Percentiles rank a stretch among this genome's conserved stretches.
phyloP scores from a whole-genome alignment of 2,329 filamentous ascomycete species.

The Diaporthe helianthi region DNA sequence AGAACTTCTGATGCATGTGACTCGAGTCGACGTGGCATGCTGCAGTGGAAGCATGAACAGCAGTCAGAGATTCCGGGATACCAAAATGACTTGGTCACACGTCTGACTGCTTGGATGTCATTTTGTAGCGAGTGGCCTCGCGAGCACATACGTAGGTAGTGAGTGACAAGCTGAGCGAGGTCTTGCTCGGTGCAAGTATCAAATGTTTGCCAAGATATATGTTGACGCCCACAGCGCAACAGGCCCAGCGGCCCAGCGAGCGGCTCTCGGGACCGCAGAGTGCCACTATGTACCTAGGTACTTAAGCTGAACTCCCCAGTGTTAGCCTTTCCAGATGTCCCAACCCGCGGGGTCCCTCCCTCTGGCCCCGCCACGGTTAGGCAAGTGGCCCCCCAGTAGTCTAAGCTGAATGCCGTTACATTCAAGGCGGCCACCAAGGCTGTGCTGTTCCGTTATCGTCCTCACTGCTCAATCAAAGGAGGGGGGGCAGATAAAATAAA shows the following conservation, averaged over 20 bases:
- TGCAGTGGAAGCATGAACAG: not conserved
- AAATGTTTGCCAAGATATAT: not conserved
- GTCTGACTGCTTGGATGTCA: not conserved
- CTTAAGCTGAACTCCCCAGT: not conserved
- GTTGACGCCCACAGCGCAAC: not conserved
- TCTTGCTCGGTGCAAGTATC: not conserved
- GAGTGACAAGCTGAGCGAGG: not conserved
- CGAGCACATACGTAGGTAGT: too few relatives aligned
- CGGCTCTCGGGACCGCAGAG: conserved; percentile 30
- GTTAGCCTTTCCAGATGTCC: conserved; percentile 14
- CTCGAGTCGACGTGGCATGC: not conserved
- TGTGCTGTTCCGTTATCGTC: conserved; percentile 30
- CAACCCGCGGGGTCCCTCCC: conserved; percentile 24
- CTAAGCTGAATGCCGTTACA: conserved; percentile 17
- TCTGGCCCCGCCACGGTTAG: conserved; percentile 17
- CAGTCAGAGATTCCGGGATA: not conserved
- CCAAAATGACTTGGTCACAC: not conserved
- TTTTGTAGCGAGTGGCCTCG: not conserved
- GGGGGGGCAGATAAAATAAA: conserved; percentile 23
- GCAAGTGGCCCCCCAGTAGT: conserved; percentile 14
- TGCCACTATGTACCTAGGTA: too few relatives aligned
- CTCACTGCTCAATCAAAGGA: not conserved
- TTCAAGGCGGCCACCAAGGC: conserved; percentile 13
- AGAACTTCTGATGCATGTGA: not conserved
- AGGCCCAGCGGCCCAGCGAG: conserved; percentile 22